Percentiles rank a stretch among this genome's conserved stretches.
Evolutionary conservation across 371 early-diverging fungal species (phyloP).

Genomic region (Quaeritorhiza haematococci): DNA sequence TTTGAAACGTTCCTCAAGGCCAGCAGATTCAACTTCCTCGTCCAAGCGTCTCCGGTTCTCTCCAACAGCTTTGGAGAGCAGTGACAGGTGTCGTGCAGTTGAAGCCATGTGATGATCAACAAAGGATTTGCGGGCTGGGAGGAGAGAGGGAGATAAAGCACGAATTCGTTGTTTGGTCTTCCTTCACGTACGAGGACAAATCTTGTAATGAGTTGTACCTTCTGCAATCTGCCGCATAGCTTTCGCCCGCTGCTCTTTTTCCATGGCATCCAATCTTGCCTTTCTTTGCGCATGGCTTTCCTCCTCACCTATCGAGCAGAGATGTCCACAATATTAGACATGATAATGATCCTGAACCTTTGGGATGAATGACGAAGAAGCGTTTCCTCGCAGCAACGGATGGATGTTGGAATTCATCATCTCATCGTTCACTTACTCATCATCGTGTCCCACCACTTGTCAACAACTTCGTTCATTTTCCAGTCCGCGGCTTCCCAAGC

Average conservation of each 20-base stretch:
- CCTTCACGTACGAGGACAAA: not conserved
- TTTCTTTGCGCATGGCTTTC: slow-evolving; percentile 24
- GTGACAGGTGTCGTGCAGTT: slow-evolving; percentile 14
- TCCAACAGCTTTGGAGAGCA: slow-evolving; percentile 25
- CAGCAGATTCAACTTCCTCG: slow-evolving; percentile 7
- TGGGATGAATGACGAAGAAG: no score
- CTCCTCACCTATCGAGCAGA: slow-evolving; percentile 22
- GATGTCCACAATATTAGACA: no score
- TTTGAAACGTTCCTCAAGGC: slow-evolving; percentile 15
- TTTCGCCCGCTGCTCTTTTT: slow-evolving; percentile 36
- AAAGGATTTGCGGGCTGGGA: slow-evolving; percentile 25
- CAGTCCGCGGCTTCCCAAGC: slow-evolving; percentile 43
- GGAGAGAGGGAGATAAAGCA: not conserved
- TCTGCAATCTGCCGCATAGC: slow-evolving; percentile 37
- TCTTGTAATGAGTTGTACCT: slow-evolving; percentile 19
- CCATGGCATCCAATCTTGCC: slow-evolving; percentile 29
- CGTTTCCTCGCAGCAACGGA: no score
- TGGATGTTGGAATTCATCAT: no score
- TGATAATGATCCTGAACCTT: no score
- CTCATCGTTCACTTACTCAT: slow-evolving; percentile 19
- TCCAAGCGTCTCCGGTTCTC: slow-evolving; percentile 23
- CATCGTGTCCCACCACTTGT: slow-evolving; percentile 49
- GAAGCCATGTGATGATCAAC: slow-evolving; percentile 20
- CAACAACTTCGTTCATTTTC: slow-evolving; percentile 45
- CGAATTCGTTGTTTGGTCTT: not conserved